Conservation (phyloP, 1,284 basidiomycete species). For the Anthracocystis panici-leucophaei region DNA sequence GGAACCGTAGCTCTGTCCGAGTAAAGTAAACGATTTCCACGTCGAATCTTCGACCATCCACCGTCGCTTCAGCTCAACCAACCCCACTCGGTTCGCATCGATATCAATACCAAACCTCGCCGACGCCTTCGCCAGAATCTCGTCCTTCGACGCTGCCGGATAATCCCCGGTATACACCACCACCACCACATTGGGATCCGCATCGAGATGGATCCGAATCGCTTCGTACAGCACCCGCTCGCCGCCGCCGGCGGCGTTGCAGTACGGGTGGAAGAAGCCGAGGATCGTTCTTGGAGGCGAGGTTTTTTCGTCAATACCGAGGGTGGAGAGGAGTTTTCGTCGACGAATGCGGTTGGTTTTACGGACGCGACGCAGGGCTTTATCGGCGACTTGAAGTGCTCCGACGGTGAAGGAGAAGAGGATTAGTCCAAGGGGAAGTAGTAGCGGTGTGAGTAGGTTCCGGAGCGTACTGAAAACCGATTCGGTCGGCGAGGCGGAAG, state of each 20-base stretch:
- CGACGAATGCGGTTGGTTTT: slow-evolving; percentile 30
- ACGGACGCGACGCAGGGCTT: slow-evolving; percentile 19
- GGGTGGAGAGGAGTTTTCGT: slow-evolving; percentile 25
- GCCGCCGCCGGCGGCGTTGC: slow-evolving; percentile 96
- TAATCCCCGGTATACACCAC: slow-evolving; percentile 85
- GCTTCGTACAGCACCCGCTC: slow-evolving; percentile 97
- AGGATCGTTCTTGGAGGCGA: slow-evolving; percentile 30
- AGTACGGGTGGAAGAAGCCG: slow-evolving; percentile 96
- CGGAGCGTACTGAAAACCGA: slow-evolving; percentile 10
- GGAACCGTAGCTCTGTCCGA: slow-evolving; percentile 90
- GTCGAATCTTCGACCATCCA: slow-evolving; percentile 82
- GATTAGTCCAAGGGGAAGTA: slow-evolving; percentile 29
- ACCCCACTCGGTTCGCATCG: slow-evolving; percentile 77
- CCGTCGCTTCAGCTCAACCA: slow-evolving; percentile 81
- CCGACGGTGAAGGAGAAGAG: slow-evolving; percentile 29
- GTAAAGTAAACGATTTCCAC: slow-evolving; percentile 88
- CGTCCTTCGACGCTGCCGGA: slow-evolving; percentile 75
- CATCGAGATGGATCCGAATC: slow-evolving; percentile 80
- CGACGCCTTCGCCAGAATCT: slow-evolving; percentile 75
- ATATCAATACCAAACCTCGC: slow-evolving; percentile 85
- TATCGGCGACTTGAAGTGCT: slow-evolving; percentile 37
- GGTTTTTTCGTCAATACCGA: slow-evolving; percentile 35
- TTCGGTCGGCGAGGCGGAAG: not conserved
- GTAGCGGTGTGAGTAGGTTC: slow-evolving; percentile 19
- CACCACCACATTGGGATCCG: slow-evolving; percentile 79